phyloP scores from a whole-genome alignment of 768 basidiomycete species.

The Fomitopsis serialis region DNA sequence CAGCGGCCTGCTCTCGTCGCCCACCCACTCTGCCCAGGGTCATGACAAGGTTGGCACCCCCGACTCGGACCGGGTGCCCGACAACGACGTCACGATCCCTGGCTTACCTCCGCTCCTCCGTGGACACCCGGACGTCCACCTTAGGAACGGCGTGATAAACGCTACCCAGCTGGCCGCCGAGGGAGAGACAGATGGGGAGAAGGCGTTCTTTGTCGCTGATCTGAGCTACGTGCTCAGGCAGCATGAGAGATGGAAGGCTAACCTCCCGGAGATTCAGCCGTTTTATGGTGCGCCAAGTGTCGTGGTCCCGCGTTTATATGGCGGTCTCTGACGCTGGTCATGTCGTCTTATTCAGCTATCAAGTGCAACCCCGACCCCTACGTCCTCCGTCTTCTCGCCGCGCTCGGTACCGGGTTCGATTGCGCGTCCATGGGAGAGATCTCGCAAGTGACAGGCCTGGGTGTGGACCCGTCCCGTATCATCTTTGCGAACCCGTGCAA shows the following conservation, averaged over 20 bases:
- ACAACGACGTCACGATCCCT: constrained; percentile 48
- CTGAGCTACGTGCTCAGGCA: constrained; percentile 83
- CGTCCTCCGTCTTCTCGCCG: constrained; percentile 84
- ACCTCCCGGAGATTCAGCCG: constrained; percentile 82
- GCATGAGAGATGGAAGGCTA: constrained; percentile 73
- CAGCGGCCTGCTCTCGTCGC: constrained; percentile 13
- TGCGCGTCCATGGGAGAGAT: constrained; percentile 97
- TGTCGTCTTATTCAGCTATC: constrained; percentile 55
- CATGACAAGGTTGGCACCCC: not conserved
- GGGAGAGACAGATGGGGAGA: constrained; percentile 72
- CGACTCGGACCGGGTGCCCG: constrained; percentile 13
- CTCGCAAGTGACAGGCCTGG: constrained; percentile 65
- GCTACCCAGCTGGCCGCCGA: constrained; percentile 47
- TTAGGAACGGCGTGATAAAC: constrained; percentile 71
- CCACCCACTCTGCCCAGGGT: not conserved
- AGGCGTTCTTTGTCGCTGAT: constrained; percentile 96
- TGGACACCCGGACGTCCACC: constrained; percentile 70
- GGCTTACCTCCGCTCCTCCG: constrained; percentile 60
- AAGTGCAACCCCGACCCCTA: constrained; percentile 99
- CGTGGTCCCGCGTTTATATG: not conserved
- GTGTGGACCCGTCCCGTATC: constrained; percentile 74
- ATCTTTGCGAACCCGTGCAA: constrained; percentile 99
- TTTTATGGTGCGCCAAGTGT: constrained; percentile 71
- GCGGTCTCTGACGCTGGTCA: constrained; percentile 17
- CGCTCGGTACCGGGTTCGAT: constrained; percentile 91